phyloP scores from a whole-genome alignment of 2,329 filamentous ascomycete species.

The Calonectria hongkongensis region DNA sequence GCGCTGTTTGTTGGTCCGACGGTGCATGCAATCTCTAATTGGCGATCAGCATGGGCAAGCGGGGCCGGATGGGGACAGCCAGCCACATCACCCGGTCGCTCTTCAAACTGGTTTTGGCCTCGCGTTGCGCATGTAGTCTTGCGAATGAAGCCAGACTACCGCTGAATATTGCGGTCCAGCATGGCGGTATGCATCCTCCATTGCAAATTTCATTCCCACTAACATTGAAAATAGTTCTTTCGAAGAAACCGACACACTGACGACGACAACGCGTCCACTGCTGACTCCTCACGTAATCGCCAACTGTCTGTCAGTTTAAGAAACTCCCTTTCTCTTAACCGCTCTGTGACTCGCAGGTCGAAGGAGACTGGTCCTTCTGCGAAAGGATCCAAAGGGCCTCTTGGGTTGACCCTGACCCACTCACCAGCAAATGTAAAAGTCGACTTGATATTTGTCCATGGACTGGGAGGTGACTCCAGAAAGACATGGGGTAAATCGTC shows the following conservation, averaged over 20 bases:
- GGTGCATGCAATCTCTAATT: conserved; percentile 12
- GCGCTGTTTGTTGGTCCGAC: background rate
- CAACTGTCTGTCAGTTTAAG: conserved; percentile 28
- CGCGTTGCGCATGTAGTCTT: too few species aligned
- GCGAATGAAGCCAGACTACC: too few species aligned
- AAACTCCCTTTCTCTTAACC: conserved; percentile 37
- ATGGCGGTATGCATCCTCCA: conserved; percentile 33
- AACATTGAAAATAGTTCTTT: conserved; percentile 39
- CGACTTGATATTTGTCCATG: conserved; percentile 62
- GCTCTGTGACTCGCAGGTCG: background rate
- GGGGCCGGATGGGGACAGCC: conserved; percentile 1
- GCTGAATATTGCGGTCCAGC: conserved; percentile 8
- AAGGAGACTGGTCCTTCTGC: background rate
- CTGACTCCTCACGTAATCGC: conserved; percentile 24
- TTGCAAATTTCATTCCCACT: conserved; percentile 16
- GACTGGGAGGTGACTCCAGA: conserved; percentile 61
- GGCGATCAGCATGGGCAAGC: background rate
- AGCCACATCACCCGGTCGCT: background rate
- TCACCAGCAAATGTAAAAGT: conserved; percentile 50
- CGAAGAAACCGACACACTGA: conserved; percentile 42
- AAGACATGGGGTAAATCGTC: conserved; percentile 61
- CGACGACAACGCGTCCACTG: conserved; percentile 32
- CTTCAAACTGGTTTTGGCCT: too few species aligned
- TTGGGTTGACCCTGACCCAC: conserved; percentile 48
- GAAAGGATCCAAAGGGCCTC: conserved; percentile 24